Evolutionary conservation across 1,139 yeast species (phyloP), one percentile per base, ranked within the genome.

Genomic region (Blastobotrys proliferans): DNA sequence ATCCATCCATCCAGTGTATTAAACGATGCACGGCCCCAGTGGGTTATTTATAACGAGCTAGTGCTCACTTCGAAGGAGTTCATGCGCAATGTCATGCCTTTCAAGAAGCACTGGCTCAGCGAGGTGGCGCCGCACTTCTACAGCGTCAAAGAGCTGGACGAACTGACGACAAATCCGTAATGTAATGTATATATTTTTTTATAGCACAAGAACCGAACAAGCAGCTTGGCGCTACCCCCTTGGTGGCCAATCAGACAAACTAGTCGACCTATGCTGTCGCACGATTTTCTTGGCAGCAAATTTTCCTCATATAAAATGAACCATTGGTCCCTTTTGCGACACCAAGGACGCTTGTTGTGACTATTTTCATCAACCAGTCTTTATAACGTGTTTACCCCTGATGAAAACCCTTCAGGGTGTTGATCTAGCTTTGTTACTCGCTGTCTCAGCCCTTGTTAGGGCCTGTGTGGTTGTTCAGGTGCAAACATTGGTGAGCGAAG

Each of bases 41-140:
- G 79, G 57, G 61, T 92, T 1, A 63, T 92, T 19, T 92, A 87
- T 60, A 85, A 88, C 56, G 97, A 90, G 56, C 68, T 92, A 55
- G 92, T 92, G 33, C 67, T 85, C 29, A 92, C 98, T 0, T 77
- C 86, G 37, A 85, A 82, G 60, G 97, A 90, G 66, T 92, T 78
- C 60, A 85, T 92, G 86, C 68, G 97, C 44, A 87, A 83, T 52
- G 85, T 95, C 58, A 73, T 87, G 72, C 77, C 83, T 0, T 68
- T 92, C 4, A 75, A 80, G 36, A 79, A 78, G 3, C 79, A 74
- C 44, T 81, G 87, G 86, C 58, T 83, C 31, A 57, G 59, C 3
- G 85, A 81, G 50, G 69, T 77, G 53, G 86, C 85, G 1, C 81
- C 83, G 8, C 88, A 82, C 55, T 79, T 71, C 53, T 76, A 64